phyloP scores from a whole-genome alignment of 108 stramenopile species.

The Aurantiochytrium sp. region DNA sequence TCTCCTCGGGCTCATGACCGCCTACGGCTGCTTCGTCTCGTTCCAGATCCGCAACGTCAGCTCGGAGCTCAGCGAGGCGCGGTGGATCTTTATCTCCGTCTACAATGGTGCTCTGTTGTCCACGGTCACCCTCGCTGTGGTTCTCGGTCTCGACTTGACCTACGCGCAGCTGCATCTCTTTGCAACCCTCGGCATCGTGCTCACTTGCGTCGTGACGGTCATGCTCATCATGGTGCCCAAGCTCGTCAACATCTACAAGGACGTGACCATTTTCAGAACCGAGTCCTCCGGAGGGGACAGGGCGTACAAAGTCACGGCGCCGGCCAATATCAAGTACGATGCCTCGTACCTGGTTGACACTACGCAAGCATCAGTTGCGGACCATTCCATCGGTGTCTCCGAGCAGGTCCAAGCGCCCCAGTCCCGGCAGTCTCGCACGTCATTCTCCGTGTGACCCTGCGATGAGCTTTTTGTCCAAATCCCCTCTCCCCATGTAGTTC shows the following conservation, averaged over 20 bases:
- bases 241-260: neutral
- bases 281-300: too few relatives aligned
- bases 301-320: too few relatives aligned
- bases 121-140: neutral
- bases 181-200: neutral
- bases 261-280: neutral
- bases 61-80: neutral
- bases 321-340: too few relatives aligned
- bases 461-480: too few relatives aligned
- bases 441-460: too few relatives aligned
- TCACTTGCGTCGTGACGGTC: neutral
- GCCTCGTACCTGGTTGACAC: too few relatives aligned
- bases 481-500: too few relatives aligned
- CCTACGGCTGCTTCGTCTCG: neutral
- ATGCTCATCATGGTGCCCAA: neutral
- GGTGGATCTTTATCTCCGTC: neutral
- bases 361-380: too few relatives aligned
- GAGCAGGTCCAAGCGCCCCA: too few relatives aligned
- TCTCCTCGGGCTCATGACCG: neutral
- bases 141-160: neutral
- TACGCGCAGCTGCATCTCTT: neutral
- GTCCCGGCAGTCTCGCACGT: too few relatives aligned
- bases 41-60: neutral
- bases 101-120: neutral
- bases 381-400: too few relatives aligned